These are phyloP conservation scores for Metschnikowia rubicola DNA, from an alignment of 805 yeast genomes.

Conservation along the genomic window DNA sequence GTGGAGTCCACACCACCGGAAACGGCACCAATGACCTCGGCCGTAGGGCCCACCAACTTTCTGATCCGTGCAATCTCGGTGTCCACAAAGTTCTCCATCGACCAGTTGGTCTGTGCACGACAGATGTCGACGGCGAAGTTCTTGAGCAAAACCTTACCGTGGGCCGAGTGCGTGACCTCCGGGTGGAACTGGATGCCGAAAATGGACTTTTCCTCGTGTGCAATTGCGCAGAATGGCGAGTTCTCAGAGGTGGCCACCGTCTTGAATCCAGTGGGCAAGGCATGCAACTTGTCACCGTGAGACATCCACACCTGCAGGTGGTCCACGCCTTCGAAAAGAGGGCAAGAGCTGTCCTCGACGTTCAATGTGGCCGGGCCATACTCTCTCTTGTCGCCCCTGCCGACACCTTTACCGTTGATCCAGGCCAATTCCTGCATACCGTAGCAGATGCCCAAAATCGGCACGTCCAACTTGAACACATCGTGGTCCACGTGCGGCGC, in stretches of 20 bases:
- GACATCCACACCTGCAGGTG: constrained; percentile 99
- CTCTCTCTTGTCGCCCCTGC: constrained; percentile 95
- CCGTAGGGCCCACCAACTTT: constrained; percentile 90
- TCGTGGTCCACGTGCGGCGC: constrained; percentile 98
- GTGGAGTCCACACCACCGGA: constrained; percentile 99
- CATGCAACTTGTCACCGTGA: constrained; percentile 92
- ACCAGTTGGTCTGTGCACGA: constrained; percentile 86
- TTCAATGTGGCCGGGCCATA: constrained; percentile 93
- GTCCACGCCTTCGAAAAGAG: constrained; percentile 83
- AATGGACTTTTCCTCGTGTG: constrained; percentile 67
- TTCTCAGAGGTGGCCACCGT: constrained; percentile 87
- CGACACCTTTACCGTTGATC: constrained; percentile 92
- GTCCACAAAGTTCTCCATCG: constrained; percentile 95
- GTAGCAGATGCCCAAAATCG: constrained; percentile 95
- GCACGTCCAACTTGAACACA: constrained; percentile 85
- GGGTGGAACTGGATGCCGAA: constrained; percentile 99
- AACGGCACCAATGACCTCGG: constrained; percentile 99
- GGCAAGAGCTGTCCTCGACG: constrained; percentile 63
- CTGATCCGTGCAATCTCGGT: constrained; percentile 93
- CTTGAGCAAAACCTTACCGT: constrained; percentile 82
- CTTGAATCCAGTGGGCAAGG: constrained; percentile 85
- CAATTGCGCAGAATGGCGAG: constrained; percentile 94
- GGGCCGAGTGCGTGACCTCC: constrained; percentile 93
- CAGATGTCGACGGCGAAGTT: constrained; percentile 94
- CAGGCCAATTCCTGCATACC: constrained; percentile 99